phyloP scores from a whole-genome alignment of 2,329 filamentous ascomycete species.

The Lasiodiplodia sp. region DNA sequence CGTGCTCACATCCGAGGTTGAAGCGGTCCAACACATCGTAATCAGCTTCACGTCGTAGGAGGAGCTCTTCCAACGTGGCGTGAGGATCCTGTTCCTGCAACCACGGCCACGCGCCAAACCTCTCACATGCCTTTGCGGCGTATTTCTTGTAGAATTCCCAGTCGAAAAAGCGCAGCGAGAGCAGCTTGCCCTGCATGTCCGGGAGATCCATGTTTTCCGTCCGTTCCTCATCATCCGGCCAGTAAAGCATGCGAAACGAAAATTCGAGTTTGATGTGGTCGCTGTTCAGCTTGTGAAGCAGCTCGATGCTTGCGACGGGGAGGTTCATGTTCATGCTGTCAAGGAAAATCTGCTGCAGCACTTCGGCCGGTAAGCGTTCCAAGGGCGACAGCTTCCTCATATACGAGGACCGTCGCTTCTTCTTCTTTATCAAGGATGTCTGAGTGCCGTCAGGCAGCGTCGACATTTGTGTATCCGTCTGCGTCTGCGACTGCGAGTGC shows the following conservation, averaged over 20 bases:
- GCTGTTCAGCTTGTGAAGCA: conserved; percentile 26
- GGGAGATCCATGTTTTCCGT: background rate
- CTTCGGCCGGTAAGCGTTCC: conserved; percentile 22
- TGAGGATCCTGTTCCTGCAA: conserved; percentile 40
- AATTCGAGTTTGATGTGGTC: conserved; percentile 26
- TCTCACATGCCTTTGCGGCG: conserved; percentile 37
- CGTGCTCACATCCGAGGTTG: background rate
- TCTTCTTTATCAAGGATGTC: conserved; percentile 9
- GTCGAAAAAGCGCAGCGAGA: conserved; percentile 46
- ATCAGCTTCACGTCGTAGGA: background rate
- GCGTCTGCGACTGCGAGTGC: background rate
- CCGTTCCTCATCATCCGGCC: background rate
- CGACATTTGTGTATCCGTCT: background rate
- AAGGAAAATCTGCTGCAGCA: conserved; percentile 22
- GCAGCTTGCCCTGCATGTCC: conserved; percentile 32
- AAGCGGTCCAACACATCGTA: background rate
- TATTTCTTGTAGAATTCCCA: conserved; percentile 46
- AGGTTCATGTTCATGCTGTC: conserved; percentile 22
- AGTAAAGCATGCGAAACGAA: conserved; percentile 9
- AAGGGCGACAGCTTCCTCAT: conserved; percentile 9
- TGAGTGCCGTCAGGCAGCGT: background rate
- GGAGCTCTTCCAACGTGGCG: background rate
- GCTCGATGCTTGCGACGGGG: background rate
- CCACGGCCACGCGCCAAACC: conserved; percentile 34
- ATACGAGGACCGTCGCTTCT: conserved; percentile 6